Conservation (phyloP, 306 rosid genomes). For the Crataegus laevigata region DNA sequence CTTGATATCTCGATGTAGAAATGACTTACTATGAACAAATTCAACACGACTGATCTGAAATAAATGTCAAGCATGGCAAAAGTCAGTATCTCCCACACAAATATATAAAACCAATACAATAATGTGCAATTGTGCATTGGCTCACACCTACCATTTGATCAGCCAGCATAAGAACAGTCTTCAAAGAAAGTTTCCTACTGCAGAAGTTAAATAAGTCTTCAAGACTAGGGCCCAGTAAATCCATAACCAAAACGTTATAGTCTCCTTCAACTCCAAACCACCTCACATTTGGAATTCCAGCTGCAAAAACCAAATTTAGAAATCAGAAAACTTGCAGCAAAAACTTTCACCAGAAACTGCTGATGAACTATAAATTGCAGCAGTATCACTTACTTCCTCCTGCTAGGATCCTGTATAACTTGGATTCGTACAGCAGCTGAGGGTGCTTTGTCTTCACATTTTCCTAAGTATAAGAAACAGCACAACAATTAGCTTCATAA, state of each 20-base stretch:
- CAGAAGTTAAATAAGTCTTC: slow-evolving; percentile 95
- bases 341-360: not conserved
- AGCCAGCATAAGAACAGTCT: slow-evolving; percentile 94
- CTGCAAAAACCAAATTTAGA: slow-evolving; percentile 41
- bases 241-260: slow-evolving; percentile 89
- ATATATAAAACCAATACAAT: not conserved
- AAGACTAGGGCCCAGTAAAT: slow-evolving; percentile 97
- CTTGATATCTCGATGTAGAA: slow-evolving; percentile 94
- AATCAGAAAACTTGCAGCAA: not conserved
- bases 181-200: slow-evolving; percentile 83
- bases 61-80: not conserved
- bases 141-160: slow-evolving; percentile 80
- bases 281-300: slow-evolving; percentile 85
- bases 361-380: not conserved
- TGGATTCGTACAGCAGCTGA: slow-evolving; percentile 89
- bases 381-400: slow-evolving; percentile 76
- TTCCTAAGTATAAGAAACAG: slow-evolving; percentile 48
- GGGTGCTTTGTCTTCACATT: slow-evolving; percentile 97
- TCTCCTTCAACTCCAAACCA: slow-evolving; percentile 99
- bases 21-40: slow-evolving; percentile 79
- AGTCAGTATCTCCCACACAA: not conserved
- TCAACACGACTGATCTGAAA: slow-evolving; percentile 88
- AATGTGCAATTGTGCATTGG: not conserved
- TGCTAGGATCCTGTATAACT: slow-evolving; percentile 88
- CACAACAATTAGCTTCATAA: slow-evolving; percentile 2